phyloP scores from a whole-genome alignment of 345 rosid species.

The Citrus cavaleriei region DNA sequence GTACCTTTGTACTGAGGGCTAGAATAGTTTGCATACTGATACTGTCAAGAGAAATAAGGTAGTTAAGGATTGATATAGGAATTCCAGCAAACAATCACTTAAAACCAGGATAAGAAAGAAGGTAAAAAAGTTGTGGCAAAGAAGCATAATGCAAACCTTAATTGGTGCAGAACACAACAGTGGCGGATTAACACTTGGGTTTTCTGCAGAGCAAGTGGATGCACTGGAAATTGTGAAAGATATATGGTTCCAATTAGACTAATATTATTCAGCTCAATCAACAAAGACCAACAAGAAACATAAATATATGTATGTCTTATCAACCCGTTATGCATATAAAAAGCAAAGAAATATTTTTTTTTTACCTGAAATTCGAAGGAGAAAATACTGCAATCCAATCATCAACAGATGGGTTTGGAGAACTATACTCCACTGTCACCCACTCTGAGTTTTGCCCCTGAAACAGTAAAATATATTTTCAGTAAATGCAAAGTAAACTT shows the following conservation, averaged over 20 bases:
- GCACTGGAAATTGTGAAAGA: slow-evolving; percentile 36
- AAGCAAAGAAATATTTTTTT: slow-evolving; percentile 1
- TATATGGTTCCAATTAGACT: neutral
- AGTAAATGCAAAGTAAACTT: neutral
- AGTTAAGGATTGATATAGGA: neutral
- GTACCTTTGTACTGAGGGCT: slow-evolving; percentile 42
- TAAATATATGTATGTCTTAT: neutral
- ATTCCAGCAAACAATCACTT: neutral
- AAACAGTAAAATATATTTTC: neutral
- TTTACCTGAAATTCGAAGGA: slow-evolving; percentile 67
- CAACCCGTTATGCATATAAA: too few relatives aligned
- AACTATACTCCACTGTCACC: slow-evolving; percentile 44
- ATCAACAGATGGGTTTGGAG: slow-evolving; percentile 54
- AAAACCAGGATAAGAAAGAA: neutral
- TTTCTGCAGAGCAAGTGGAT: slow-evolving; percentile 46
- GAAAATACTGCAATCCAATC: slow-evolving; percentile 86
- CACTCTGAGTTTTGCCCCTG: slow-evolving; percentile 60
- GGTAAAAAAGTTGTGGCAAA: neutral
- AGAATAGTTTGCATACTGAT: slow-evolving; percentile 61
- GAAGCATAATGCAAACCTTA: slow-evolving; percentile 39
- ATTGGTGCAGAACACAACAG: slow-evolving; percentile 60
- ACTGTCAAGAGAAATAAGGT: slow-evolving; percentile 31
- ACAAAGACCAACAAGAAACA: neutral
- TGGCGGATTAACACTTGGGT: slow-evolving; percentile 42
- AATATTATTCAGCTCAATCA: neutral